phyloP scores from a whole-genome alignment of 495 filamentous ascomycete genomes.

The Trypethelium eluteriae region DNA sequence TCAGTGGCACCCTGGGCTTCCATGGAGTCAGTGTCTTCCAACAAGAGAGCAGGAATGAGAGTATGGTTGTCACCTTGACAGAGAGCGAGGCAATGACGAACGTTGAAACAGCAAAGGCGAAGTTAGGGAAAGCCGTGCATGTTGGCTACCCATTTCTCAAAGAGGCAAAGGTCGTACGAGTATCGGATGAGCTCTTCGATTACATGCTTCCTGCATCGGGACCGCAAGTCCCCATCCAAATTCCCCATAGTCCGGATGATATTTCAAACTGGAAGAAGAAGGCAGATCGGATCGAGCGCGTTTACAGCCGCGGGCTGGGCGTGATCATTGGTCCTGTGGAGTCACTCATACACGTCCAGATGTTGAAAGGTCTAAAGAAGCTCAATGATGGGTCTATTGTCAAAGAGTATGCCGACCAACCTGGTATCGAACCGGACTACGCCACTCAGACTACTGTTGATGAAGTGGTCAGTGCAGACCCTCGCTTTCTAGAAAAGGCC shows the following conservation, averaged over 20 bases:
- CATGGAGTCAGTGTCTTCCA: conserved; percentile 96
- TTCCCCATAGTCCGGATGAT: conserved; percentile 67
- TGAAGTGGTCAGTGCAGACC: conserved; percentile 82
- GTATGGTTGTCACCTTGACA: conserved; percentile 80
- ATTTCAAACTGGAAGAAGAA: conserved; percentile 80
- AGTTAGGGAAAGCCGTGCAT: conserved; percentile 76
- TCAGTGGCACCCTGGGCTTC: conserved; percentile 71
- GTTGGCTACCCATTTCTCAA: conserved; percentile 95
- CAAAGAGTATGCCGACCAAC: conserved; percentile 88
- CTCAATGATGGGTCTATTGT: conserved; percentile 83
- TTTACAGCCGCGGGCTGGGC: conserved; percentile 82
- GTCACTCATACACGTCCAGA: conserved; percentile 80
- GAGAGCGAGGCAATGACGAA: conserved; percentile 64
- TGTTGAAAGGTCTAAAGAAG: conserved; percentile 83
- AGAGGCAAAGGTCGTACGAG: conserved; percentile 78
- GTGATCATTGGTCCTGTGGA: conserved; percentile 83
- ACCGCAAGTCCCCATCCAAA: conserved; percentile 47
- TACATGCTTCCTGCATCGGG: conserved; percentile 54
- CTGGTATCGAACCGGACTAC: conserved; percentile 84
- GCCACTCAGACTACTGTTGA: conserved; percentile 86
- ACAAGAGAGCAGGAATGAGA: conserved; percentile 92
- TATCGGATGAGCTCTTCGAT: conserved; percentile 91
- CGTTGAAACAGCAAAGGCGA: conserved; percentile 62
- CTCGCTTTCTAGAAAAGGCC: conserved; percentile 80
- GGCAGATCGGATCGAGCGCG: conserved; percentile 69